These are phyloP conservation scores for Metschnikowia arizonensis DNA, from an alignment of 805 yeast genomes.

Conservation along the genomic window DNA sequence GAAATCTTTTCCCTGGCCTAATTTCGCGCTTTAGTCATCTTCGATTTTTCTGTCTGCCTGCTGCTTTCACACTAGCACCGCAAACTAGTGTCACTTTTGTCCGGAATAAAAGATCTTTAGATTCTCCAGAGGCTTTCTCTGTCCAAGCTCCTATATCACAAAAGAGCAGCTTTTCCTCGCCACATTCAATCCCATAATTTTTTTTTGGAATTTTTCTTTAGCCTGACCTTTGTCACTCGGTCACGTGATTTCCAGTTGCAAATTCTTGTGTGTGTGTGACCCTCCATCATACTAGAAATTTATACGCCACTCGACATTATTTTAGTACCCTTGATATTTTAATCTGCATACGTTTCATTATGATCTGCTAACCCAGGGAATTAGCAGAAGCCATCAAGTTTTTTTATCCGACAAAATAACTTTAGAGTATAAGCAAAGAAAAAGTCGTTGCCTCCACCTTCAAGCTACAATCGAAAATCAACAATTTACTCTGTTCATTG, in stretches of 20 bases:
- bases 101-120: background rate
- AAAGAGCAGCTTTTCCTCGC: background rate
- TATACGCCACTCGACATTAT: background rate
- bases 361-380: slow-evolving; percentile 3
- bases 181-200: background rate
- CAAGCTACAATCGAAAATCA: background rate
- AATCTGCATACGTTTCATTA: background rate
- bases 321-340: background rate
- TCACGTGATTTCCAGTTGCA: slow-evolving; percentile 5
- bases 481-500: no score
- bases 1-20: background rate
- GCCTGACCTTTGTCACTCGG: background rate
- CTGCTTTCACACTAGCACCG: background rate
- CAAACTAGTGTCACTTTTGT: background rate
- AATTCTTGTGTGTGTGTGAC: slow-evolving; percentile 2
- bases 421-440: background rate
- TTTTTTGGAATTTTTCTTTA: background rate
- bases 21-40: background rate
- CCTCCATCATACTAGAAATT: background rate
- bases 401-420: background rate
- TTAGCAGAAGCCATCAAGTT: background rate
- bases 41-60: background rate
- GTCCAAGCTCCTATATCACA: background rate
- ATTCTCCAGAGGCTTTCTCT: background rate
- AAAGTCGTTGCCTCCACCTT: background rate